phyloP scores from a whole-genome alignment of 495 filamentous ascomycete genomes.

The Trichoderma reesei region DNA sequence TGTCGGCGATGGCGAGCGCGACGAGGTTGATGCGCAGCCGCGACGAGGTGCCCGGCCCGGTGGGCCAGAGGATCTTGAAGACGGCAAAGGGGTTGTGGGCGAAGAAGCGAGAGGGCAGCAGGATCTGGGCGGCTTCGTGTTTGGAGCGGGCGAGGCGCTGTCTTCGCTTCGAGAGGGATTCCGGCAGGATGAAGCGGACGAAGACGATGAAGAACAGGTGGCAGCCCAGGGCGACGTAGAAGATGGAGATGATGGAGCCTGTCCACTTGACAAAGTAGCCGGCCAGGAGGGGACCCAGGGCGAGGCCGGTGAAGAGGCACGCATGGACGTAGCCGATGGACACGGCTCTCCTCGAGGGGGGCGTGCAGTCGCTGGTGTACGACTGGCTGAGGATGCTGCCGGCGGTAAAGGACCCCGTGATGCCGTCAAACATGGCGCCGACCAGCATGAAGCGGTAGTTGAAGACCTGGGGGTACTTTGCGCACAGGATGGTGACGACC shows the following conservation, averaged over 20 bases:
- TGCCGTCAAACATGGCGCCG: conserved; percentile 9
- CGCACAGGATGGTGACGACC: conserved; percentile 64
- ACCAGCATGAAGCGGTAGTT: conserved; percentile 61
- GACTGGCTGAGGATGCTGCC: conserved; percentile 63
- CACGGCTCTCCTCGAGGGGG: conserved; percentile 66
- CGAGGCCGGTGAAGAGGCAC: conserved; percentile 76
- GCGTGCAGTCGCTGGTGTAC: conserved; percentile 82
- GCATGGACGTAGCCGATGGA: conserved; percentile 85
- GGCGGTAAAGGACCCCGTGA: conserved; percentile 13
- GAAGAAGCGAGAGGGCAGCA: conserved; percentile 17
- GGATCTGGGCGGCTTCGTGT: conserved; percentile 26
- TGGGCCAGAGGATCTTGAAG: conserved; percentile 66
- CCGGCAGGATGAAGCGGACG: conserved; percentile 62
- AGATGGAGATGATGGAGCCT: conserved; percentile 58
- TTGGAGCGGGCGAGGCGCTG: conserved; percentile 61
- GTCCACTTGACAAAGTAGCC: conserved; percentile 66
- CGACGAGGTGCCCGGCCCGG: conserved; percentile 48
- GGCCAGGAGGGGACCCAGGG: conserved; percentile 68
- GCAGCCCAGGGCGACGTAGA: conserved; percentile 64
- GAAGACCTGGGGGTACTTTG: conserved; percentile 59
- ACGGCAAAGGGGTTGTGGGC: conserved; percentile 57
- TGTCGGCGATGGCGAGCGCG: conserved; percentile 69
- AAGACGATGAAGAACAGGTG: conserved; percentile 63
- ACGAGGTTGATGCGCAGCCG: conserved; percentile 68
- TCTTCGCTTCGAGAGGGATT: conserved; percentile 63